phyloP scores from a whole-genome alignment of 148 eudicot genomes.

The Fagopyrum esculentum region DNA sequence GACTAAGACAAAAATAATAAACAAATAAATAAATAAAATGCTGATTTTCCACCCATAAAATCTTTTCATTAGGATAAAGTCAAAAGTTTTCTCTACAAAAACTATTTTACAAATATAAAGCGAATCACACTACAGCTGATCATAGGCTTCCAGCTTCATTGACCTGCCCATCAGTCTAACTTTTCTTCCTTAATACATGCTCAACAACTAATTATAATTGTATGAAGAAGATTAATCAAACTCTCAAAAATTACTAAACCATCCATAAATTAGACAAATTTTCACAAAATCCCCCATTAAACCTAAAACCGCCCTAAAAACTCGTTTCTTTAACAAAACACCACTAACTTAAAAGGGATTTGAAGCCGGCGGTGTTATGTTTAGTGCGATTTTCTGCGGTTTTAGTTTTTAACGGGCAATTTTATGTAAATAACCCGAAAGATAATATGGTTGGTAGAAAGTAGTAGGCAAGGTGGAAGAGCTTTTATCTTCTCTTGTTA shows the following conservation, averaged over 20 bases:
- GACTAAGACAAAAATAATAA: too few relatives aligned
- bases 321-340: background rate
- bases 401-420: background rate
- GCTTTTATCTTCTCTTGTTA: background rate
- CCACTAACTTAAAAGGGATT: background rate
- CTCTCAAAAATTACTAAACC: background rate
- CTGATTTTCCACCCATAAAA: background rate
- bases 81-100: background rate
- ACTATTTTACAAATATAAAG: background rate
- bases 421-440: background rate
- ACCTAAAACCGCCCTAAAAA: background rate
- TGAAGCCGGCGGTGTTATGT: background rate
- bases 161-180: background rate
- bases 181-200: background rate
- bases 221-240: background rate
- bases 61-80: background rate
- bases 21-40: background rate
- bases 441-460: slow-evolving; percentile 12
- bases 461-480: background rate
- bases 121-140: background rate
- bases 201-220: background rate
- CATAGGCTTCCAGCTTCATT: slow-evolving; percentile 1
- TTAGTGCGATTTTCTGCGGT: background rate
- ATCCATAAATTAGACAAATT: background rate
- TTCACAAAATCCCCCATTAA: background rate